phyloP scores from a whole-genome alignment of 2,329 filamentous ascomycete species.

The Tympanopsis confertula region DNA sequence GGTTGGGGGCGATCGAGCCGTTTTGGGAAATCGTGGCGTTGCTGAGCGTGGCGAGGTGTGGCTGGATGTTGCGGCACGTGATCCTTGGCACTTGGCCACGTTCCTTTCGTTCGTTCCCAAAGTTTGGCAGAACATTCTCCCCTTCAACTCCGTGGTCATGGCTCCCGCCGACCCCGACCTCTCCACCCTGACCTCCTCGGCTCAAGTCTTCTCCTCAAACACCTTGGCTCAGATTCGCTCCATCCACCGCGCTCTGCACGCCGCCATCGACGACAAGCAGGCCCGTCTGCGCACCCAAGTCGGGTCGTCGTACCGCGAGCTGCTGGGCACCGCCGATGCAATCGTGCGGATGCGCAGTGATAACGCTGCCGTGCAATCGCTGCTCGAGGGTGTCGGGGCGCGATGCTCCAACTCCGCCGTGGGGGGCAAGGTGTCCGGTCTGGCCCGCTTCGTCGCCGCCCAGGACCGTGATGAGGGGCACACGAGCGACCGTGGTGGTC shows the following conservation, averaged over 20 bases:
- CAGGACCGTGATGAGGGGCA: no score
- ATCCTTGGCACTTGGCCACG: no score
- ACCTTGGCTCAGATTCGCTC: constrained; percentile 53
- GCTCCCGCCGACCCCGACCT: constrained; percentile 26
- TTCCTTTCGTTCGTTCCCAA: no score
- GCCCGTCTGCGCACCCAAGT: constrained; percentile 51
- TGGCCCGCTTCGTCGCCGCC: constrained; percentile 29
- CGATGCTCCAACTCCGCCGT: constrained; percentile 66
- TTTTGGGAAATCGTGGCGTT: no score
- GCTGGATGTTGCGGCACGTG: no score
- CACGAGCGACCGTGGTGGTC: no score
- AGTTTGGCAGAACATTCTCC: no score
- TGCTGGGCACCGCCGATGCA: constrained; percentile 84
- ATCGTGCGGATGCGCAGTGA: constrained; percentile 80
- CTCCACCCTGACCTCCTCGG: constrained; percentile 32
- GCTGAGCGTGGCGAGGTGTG: no score
- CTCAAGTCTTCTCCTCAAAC: constrained; percentile 41
- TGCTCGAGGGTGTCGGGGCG: constrained; percentile 61
- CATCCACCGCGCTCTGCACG: constrained; percentile 47
- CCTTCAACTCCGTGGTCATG: no score
- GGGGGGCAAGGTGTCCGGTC: constrained; percentile 48
- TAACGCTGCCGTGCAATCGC: constrained; percentile 62
- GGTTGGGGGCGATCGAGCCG: no score
- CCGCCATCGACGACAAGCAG: constrained; percentile 49
- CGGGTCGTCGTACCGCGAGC: constrained; percentile 67